Conservation (phyloP, 208 protist species). For the Herpetomonas tarakana region DNA sequence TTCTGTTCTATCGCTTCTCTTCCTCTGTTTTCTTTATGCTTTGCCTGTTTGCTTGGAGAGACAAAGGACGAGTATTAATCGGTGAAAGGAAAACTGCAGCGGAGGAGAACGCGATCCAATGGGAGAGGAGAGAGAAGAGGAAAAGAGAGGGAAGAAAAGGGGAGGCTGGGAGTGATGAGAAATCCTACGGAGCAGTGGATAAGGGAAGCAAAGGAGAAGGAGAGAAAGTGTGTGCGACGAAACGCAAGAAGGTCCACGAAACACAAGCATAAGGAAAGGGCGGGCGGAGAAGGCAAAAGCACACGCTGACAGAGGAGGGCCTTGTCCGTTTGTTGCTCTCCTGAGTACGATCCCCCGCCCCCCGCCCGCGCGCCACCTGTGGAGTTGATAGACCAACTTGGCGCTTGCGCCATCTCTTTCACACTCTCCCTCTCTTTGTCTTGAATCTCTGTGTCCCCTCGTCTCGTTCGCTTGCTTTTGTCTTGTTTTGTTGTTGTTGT, state of each 20-base stretch:
- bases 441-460: no score
- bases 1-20: constrained; percentile 1
- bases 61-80: background rate
- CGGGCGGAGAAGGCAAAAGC: constrained; percentile 4
- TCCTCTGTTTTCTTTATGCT: constrained; percentile 3
- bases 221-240: constrained; percentile 3
- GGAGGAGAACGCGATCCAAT: background rate
- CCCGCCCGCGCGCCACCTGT: no score
- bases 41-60: no score
- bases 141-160: constrained; percentile 6
- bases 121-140: constrained; percentile 2
- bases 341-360: no score
- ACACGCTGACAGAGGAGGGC: background rate
- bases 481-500: no score
- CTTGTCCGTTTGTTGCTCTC: no score
- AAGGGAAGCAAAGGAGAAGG: constrained; percentile 1
- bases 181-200: background rate
- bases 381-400: no score
- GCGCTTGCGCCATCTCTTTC: no score
- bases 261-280: constrained; percentile 5
- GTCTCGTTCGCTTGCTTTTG: no score
- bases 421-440: no score
- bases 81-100: background rate
- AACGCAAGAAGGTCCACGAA: background rate
- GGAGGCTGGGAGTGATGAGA: constrained; percentile 1